Percentiles rank a stretch among this genome's conserved stretches.
Evolutionary conservation across 345 rosid genomes (phyloP).

Genomic region (Passiflora organensis): DNA sequence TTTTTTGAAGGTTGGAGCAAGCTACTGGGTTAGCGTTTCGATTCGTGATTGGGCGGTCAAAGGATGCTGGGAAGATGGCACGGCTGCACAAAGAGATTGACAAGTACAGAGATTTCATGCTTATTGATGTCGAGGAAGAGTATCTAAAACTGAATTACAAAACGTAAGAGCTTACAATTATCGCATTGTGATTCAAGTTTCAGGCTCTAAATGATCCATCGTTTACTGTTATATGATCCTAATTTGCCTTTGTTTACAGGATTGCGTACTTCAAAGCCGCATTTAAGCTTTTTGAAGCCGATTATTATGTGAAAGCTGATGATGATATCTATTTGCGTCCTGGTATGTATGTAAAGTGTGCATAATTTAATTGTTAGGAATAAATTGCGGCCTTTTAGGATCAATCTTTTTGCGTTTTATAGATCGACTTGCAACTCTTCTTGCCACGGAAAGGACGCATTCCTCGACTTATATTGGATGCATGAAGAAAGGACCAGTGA

Average conservation of each 20-base stretch:
- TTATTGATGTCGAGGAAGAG: slow-evolving; percentile 66
- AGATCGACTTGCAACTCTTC: slow-evolving; percentile 82
- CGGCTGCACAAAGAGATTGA: slow-evolving; percentile 55
- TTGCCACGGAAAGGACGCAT: slow-evolving; percentile 66
- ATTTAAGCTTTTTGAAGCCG: slow-evolving; percentile 62
- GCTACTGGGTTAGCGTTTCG: slow-evolving; percentile 81
- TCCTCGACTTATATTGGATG: slow-evolving; percentile 65
- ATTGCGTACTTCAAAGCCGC: slow-evolving; percentile 71
- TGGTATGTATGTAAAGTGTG: slow-evolving; percentile 32
- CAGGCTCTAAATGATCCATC: background rate
- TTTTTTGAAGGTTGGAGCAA: slow-evolving; percentile 59
- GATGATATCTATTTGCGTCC: slow-evolving; percentile 83
- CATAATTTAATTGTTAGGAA: too few relatives aligned
- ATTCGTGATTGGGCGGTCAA: slow-evolving; percentile 69
- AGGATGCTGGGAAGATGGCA: slow-evolving; percentile 57
- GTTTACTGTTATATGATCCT: background rate
- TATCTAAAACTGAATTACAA: slow-evolving; percentile 62
- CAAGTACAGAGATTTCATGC: slow-evolving; percentile 62
- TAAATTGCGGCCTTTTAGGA: too few relatives aligned
- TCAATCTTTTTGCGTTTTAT: slow-evolving; percentile 1
- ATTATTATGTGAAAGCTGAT: slow-evolving; percentile 73
- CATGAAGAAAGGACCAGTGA: slow-evolving; percentile 89
- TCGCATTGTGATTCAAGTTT: background rate
- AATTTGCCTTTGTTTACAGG: slow-evolving; percentile 21
- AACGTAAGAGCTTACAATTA: slow-evolving; percentile 40